Conservation (phyloP, 1,284 basidiomycete species). For the Cystobasidiaceae sp. region DNA sequence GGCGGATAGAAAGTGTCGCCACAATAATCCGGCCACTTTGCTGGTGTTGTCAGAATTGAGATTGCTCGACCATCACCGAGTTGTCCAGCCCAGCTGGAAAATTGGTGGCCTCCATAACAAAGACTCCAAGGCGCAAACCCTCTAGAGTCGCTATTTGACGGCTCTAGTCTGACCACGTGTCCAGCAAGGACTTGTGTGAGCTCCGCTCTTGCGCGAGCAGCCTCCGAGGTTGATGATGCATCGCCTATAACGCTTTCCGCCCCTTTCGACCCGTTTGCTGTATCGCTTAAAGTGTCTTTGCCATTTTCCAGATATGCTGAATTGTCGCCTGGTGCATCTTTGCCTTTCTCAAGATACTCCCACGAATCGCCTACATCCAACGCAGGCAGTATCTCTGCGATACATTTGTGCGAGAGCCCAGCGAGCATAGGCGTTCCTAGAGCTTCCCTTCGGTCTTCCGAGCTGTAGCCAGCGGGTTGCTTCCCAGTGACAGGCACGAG, state of each 20-base stretch:
- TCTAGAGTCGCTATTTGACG: constrained; percentile 44
- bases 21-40: constrained; percentile 6
- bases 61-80: constrained; percentile 92
- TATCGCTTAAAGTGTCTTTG: too few species aligned
- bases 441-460: constrained; percentile 27
- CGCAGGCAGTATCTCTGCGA: constrained; percentile 72
- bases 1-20: constrained; percentile 19
- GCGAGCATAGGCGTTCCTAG: constrained; percentile 58
- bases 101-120: constrained; percentile 55
- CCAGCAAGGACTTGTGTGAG: constrained; percentile 76
- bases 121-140: constrained; percentile 79
- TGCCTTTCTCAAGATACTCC: constrained; percentile 53
- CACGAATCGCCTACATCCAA: constrained; percentile 81
- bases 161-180: constrained; percentile 61
- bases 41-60: constrained; percentile 54
- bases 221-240: constrained; percentile 33
- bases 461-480: constrained; percentile 35
- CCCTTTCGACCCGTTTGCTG: too few species aligned
- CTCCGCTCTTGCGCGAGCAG: constrained; percentile 52
- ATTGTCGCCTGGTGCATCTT: constrained; percentile 46
- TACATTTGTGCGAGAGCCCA: constrained; percentile 57
- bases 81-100: constrained; percentile 77
- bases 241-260: constrained; percentile 19
- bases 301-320: constrained; percentile 42
- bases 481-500: constrained; percentile 57